Percentiles rank a stretch among this genome's conserved stretches.
These are phyloP conservation scores for Ganoderma leucocontextum DNA, from an alignment of 1,284 basidiomycete species.

Conservation along the genomic window DNA sequence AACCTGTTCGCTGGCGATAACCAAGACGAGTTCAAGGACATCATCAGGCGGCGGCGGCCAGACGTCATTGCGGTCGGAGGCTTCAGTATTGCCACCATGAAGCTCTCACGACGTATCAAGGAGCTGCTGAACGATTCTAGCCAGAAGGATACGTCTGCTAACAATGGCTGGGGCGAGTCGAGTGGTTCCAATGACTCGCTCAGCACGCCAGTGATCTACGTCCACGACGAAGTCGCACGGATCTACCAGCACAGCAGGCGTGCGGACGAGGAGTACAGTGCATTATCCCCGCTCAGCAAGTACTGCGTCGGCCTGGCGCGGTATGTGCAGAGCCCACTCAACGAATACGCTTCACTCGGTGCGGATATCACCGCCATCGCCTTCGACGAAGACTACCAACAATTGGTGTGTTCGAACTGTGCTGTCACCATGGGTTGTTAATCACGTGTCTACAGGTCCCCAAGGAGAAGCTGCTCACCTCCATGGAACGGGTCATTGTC, in stretches of 20 bases:
- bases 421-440: slow-evolving; percentile 10
- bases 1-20: slow-evolving; percentile 79
- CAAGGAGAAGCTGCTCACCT: slow-evolving; percentile 82
- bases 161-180: slow-evolving; percentile 11
- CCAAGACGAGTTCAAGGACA: slow-evolving; percentile 80
- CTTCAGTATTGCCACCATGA: slow-evolving; percentile 84
- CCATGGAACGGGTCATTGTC: slow-evolving; percentile 89
- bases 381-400: slow-evolving; percentile 87
- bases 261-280: slow-evolving; percentile 87
- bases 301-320: slow-evolving; percentile 96
- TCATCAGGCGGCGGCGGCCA: slow-evolving; percentile 85
- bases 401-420: slow-evolving; percentile 70
- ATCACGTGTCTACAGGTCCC: slow-evolving; percentile 65
- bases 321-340: slow-evolving; percentile 93
- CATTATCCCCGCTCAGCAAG: slow-evolving; percentile 83
- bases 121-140: slow-evolving; percentile 43
- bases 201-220: slow-evolving; percentile 82
- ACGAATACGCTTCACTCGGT: slow-evolving; percentile 91
- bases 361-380: slow-evolving; percentile 82
- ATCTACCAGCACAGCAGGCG: slow-evolving; percentile 94
- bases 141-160: slow-evolving; percentile 32
- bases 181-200: slow-evolving; percentile 51
- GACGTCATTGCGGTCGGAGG: slow-evolving; percentile 93
- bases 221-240: slow-evolving; percentile 92
- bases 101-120: slow-evolving; percentile 73